Percentiles rank a stretch among this genome's conserved stretches.
phyloP scores from a whole-genome alignment of 1,284 basidiomycete genomes.

The Ganoderma resinaceum region DNA sequence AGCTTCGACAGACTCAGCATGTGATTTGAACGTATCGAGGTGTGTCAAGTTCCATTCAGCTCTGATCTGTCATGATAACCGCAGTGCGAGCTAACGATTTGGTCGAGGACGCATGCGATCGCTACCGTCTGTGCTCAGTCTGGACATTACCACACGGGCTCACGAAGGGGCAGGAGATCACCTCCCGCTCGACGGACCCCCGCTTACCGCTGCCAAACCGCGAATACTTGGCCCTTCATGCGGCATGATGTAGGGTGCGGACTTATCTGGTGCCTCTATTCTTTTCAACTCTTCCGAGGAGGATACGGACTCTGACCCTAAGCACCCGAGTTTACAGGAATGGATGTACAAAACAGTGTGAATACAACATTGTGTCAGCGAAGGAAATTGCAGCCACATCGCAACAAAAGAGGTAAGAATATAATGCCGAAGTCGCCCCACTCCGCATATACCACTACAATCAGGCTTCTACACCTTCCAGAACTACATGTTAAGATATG shows the following conservation, averaged over 20 bases:
- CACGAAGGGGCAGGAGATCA: not conserved
- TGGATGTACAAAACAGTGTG: too few species aligned
- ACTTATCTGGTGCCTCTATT: not conserved
- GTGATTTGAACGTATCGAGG: constrained; percentile 2
- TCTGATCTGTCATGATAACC: too few species aligned
- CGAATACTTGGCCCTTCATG: not conserved
- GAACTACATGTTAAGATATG: too few species aligned
- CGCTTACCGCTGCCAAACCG: not conserved
- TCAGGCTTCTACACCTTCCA: too few species aligned
- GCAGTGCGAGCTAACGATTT: too few species aligned
- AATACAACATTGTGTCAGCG: too few species aligned
- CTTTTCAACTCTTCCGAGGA: not conserved
- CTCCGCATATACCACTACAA: too few species aligned
- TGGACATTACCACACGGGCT: not conserved
- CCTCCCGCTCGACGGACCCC: not conserved
- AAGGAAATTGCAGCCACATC: too few species aligned
- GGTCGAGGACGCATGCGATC: not conserved
- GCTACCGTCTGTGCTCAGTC: not conserved
- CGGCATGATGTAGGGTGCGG: not conserved
- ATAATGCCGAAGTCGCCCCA: not conserved
- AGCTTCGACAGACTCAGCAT: not conserved
- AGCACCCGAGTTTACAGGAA: too few species aligned
- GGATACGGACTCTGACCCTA: not conserved
- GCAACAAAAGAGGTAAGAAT: too few species aligned
- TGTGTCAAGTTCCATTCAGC: not conserved